Evolutionary conservation across 371 early-diverging fungal genomes (phyloP).

Genomic region (Syncephalastrum contaminatum): DNA sequence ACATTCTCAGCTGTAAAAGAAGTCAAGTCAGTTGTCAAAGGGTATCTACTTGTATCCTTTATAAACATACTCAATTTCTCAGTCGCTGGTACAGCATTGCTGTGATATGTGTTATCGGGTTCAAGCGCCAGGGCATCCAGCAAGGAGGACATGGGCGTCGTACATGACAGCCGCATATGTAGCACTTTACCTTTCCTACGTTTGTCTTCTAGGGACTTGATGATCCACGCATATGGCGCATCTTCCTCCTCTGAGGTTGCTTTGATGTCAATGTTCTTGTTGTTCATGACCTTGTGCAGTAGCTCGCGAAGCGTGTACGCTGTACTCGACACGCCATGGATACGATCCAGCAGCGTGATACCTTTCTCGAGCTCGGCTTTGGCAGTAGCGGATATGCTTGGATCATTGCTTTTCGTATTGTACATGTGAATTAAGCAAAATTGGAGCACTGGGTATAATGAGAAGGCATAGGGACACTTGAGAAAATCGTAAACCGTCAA

Average conservation of each 20-base stretch:
- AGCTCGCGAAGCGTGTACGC: conserved; percentile 28
- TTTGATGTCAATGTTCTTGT: conserved; percentile 34
- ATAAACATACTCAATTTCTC: background rate
- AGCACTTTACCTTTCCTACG: background rate
- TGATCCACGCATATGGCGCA: conserved; percentile 1
- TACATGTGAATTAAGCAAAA: conserved; percentile 48
- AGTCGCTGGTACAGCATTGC: background rate
- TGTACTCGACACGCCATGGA: conserved; percentile 35
- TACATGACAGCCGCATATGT: background rate
- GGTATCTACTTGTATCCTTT: background rate
- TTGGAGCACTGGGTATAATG: conserved; percentile 44
- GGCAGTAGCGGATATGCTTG: conserved; percentile 32
- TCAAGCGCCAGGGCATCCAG: conserved; percentile 9
- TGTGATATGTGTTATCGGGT: background rate
- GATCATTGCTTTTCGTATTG: conserved; percentile 39
- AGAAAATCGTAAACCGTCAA: conserved; percentile 36
- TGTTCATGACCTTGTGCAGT: conserved; percentile 33
- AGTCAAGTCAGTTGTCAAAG: too few relatives aligned
- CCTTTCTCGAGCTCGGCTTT: conserved; percentile 38
- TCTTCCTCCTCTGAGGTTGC: conserved; percentile 12
- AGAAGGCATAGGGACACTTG: conserved; percentile 47
- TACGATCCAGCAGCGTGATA: conserved; percentile 23
- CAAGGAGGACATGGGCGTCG: conserved; percentile 8
- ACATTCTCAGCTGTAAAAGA: too few relatives aligned
- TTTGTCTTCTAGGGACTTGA: background rate